Evolutionary conservation across 495 filamentous ascomycete genomes (phyloP).

Genomic region (Xylaria sp.): DNA sequence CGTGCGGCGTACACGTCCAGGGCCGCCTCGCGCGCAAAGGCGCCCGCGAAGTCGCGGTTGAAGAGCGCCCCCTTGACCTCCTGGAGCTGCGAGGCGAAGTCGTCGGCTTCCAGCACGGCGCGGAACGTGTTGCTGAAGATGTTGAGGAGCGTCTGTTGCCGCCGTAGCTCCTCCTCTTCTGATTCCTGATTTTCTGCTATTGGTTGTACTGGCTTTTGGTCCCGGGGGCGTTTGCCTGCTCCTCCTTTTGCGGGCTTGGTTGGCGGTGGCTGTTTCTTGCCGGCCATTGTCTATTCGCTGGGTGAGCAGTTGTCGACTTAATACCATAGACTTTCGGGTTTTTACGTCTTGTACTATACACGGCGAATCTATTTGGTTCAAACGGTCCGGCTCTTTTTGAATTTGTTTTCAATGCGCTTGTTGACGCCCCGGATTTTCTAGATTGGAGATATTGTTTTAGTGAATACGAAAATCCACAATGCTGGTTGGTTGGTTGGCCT

Average conservation of each 20-base stretch:
- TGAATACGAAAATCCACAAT: slow-evolving; percentile 12
- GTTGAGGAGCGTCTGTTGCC: slow-evolving; percentile 80
- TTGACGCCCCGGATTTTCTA: not conserved
- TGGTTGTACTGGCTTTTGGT: not conserved
- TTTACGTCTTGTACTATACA: not conserved
- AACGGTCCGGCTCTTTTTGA: not conserved
- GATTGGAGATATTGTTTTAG: slow-evolving; percentile 1
- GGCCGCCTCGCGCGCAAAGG: slow-evolving; percentile 73
- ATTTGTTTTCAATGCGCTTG: not conserved
- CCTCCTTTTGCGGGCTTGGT: not conserved
- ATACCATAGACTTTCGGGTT: not conserved
- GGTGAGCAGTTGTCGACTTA: not conserved
- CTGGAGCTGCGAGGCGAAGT: slow-evolving; percentile 65
- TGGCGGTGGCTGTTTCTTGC: slow-evolving; percentile 11
- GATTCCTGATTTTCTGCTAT: not conserved
- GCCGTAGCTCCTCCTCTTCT: slow-evolving; percentile 35
- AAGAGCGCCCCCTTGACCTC: slow-evolving; percentile 83
- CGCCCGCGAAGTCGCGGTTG: slow-evolving; percentile 79
- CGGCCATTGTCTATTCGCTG: not conserved
- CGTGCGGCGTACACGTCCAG: slow-evolving; percentile 82
- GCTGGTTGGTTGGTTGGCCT: not conserved
- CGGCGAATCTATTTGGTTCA: not conserved
- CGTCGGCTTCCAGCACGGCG: slow-evolving; percentile 45
- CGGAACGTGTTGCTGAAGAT: slow-evolving; percentile 72
- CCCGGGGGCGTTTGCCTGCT: not conserved